A percentile compares a stretch with the other conserved stretches of the same genome.
Evolutionary conservation across 306 rosid genomes (phyloP).

Genomic region (Herpetospermum pedunculosum): DNA sequence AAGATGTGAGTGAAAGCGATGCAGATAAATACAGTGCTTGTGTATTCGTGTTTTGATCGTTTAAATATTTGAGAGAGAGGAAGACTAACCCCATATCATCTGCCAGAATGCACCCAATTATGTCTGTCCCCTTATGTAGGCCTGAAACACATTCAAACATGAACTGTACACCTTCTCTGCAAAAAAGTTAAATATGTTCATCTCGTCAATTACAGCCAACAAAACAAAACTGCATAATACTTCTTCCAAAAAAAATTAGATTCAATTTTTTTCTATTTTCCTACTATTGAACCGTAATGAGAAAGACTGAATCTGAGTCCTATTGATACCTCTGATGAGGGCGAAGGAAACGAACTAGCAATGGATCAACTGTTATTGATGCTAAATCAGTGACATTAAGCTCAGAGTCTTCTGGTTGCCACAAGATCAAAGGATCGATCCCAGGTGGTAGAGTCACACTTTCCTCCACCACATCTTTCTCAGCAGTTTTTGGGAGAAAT

Average conservation of each 20-base stretch:
- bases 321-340: conserved; percentile 71
- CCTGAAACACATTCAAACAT: conserved; percentile 94
- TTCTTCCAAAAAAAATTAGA: background rate
- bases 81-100: conserved; percentile 86
- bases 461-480: conserved; percentile 28
- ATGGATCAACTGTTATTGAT: conserved; percentile 51
- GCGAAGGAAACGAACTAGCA: conserved; percentile 85
- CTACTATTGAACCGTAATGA: background rate
- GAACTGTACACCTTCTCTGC: conserved; percentile 97
- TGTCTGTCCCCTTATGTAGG: conserved; percentile 34
- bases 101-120: conserved; percentile 89
- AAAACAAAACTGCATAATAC: background rate
- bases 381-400: conserved; percentile 21
- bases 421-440: conserved; percentile 64
- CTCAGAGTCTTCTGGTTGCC: conserved; percentile 57
- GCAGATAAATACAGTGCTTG: background rate
- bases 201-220: conserved; percentile 8
- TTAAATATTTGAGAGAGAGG: conserved; percentile 10
- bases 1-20: background rate
- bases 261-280: background rate
- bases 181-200: conserved; percentile 12
- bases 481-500: conserved; percentile 13
- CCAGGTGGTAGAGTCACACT: conserved; percentile 53
- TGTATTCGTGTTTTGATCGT: background rate
- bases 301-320: background rate